Base-by-base conservation (phyloP, 257 asterid species). In the Solanum appendiculatum region DNA sequence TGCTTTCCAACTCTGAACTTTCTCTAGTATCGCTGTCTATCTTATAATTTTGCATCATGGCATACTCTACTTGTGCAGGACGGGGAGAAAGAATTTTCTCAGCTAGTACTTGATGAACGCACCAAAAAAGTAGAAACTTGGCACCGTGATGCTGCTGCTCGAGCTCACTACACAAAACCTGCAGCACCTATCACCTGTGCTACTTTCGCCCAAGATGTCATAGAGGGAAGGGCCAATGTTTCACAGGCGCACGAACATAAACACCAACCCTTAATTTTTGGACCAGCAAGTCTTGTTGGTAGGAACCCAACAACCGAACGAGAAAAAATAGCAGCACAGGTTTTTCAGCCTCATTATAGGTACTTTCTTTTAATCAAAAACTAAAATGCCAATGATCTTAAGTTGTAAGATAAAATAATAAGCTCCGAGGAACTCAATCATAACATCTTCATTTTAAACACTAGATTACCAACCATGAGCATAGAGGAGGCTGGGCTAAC, bases 271-370 rank as follows among this genome's bases (percentile, higher is more conserved):
- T 92, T 94, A 92, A 90, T 97, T 88, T 96, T 96, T 91, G 99
- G 99, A 88, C 99, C 99, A 13, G 90, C 99, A 31, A 96, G 99
- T 89, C 94, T 95, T 36, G 91, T 94, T 13, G 89, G 91, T 87
- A 90, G 88, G 89, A 97, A 95, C 72, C 98, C 98, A 48, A 93
- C 98, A 3, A 93, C 94, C 25, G 98, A 95, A 83, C 91, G 99
- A 87, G 98, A 97, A 90, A 94, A 91, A 90, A 91, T 97, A 60
- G 98, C 98, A 29, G 99, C 99, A 80, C 96, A 93, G 91, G 99
- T 97, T 77, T 97, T 97, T 95, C 99, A 96, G 92, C 99, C 99
- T 87, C 92, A 93, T 89, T 89, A 91, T 91, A 94, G 99, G 99
- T 97, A 27, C 68, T 72, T 69, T 6, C 58, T 75, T 74, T 74